Evolutionary conservation across 108 stramenopile genomes (phyloP).

Genomic region (Cyclostephanos tholiformis): DNA sequence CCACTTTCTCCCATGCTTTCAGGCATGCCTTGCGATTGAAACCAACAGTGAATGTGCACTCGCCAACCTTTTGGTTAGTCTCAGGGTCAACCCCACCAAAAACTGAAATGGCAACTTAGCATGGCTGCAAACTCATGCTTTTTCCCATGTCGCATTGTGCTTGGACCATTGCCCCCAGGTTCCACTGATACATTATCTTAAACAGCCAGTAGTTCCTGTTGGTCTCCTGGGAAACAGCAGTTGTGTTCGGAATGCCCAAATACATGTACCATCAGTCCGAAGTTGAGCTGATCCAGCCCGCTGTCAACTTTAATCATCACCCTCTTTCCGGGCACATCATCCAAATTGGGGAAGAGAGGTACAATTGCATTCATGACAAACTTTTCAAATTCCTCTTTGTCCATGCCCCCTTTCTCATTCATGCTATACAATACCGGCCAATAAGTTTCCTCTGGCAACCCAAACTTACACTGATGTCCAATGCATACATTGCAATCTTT

Average conservation of each 20-base stretch:
- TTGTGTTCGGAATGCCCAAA: no score
- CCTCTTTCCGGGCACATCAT: slow-evolving; percentile 3
- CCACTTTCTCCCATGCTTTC: neutral
- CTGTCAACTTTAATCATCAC: slow-evolving; percentile 13
- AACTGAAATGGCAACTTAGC: neutral
- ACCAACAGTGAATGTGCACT: neutral
- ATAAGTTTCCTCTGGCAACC: neutral
- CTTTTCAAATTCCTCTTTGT: no score
- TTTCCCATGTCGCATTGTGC: neutral
- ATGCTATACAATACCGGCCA: no score
- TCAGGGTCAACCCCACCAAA: neutral
- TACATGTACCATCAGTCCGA: neutral
- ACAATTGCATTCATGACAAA: neutral
- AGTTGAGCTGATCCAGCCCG: neutral
- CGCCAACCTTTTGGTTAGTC: neutral
- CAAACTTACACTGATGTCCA: neutral
- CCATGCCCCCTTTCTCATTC: no score
- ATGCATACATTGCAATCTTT: no score
- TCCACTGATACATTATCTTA: neutral
- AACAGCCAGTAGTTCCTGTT: neutral
- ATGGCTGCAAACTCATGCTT: neutral
- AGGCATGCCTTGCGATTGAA: neutral
- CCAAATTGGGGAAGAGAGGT: slow-evolving; percentile 16
- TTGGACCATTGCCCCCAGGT: neutral
- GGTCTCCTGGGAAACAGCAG: no score